These are phyloP conservation scores for Fusarium anthophilum DNA, from an alignment of 2,329 filamentous ascomycete species.

Conservation along the genomic window DNA sequence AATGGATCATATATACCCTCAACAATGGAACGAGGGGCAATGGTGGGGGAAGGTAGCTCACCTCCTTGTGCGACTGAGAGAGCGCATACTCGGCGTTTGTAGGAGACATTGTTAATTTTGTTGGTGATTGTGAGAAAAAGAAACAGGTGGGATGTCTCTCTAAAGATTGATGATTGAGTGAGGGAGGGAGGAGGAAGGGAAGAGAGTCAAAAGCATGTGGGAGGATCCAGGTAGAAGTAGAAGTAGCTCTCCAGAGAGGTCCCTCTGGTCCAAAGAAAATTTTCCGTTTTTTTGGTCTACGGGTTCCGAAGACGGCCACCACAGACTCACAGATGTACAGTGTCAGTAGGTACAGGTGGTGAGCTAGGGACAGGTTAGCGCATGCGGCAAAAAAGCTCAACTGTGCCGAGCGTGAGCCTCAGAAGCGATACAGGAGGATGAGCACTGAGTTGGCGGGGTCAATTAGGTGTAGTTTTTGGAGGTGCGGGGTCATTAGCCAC, in stretches of 20 bases:
- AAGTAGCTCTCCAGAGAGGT: conserved; percentile 21
- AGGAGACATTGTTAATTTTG: conserved; percentile 51
- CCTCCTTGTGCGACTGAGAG: conserved; percentile 64
- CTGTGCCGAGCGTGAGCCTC: conserved; percentile 24
- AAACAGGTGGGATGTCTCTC: conserved; percentile 19
- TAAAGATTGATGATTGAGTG: conserved; percentile 9
- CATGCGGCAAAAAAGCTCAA: conserved; percentile 28
- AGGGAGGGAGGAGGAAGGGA: conserved; percentile 16
- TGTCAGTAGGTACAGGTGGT: not conserved
- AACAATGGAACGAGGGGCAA: conserved; percentile 30
- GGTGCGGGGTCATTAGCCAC: conserved; percentile 39
- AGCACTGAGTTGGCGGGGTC: conserved; percentile 22
- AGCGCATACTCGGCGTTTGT: conserved; percentile 61
- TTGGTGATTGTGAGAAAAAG: conserved; percentile 14
- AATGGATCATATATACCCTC: conserved; percentile 15
- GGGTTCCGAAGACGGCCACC: conserved; percentile 35
- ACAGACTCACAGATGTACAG: not conserved
- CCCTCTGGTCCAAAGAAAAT: conserved; percentile 24
- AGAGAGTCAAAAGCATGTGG: conserved; percentile 25
- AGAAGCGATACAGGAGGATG: conserved; percentile 15
- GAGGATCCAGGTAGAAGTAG: conserved; percentile 30
- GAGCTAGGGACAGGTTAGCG: conserved; percentile 15
- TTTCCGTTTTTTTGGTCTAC: conserved; percentile 20
- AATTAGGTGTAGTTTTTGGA: conserved; percentile 28
- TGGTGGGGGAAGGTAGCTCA: conserved; percentile 46